A percentile compares a stretch with the other conserved stretches of the same genome.
phyloP scores from a whole-genome alignment of 1,139 yeast species.

The Groenewaldozyma sp. region DNA sequence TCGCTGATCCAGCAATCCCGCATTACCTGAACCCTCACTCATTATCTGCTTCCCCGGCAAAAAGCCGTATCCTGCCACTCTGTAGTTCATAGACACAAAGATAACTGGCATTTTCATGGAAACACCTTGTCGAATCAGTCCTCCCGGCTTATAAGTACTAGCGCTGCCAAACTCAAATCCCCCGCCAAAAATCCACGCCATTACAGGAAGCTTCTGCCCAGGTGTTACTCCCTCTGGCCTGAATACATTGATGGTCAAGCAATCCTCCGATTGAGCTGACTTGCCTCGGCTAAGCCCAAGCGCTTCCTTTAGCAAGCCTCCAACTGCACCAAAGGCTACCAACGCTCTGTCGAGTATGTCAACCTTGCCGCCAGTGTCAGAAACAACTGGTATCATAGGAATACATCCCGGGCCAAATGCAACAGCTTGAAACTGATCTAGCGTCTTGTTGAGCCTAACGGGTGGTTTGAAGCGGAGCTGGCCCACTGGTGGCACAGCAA shows the following conservation, averaged over 20 bases:
- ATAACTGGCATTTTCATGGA: conserved; percentile 16
- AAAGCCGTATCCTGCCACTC: conserved; percentile 31
- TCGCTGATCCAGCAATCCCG: conserved; percentile 30
- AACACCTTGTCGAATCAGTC: conserved; percentile 16
- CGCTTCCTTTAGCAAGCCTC: not conserved
- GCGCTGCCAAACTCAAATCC: conserved; percentile 23
- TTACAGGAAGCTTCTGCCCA: conserved; percentile 23
- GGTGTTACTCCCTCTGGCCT: conserved; percentile 13
- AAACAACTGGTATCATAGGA: conserved; percentile 1
- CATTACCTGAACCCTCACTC: conserved; percentile 17
- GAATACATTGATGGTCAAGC: conserved; percentile 17
- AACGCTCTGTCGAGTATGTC: not conserved
- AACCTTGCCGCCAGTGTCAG: not conserved
- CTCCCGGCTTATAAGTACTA: conserved; percentile 10
- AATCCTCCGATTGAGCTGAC: conserved; percentile 16
- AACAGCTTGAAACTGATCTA: conserved; percentile 9
- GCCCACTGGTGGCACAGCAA: conserved; percentile 22
- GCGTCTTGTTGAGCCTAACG: conserved; percentile 10
- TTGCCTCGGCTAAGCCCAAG: not conserved
- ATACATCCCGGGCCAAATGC: conserved; percentile 15
- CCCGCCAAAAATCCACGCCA: conserved; percentile 33
- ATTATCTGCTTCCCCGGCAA: conserved; percentile 22
- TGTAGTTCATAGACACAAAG: conserved; percentile 23
- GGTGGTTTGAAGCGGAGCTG: conserved; percentile 20
- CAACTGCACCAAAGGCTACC: not conserved